Evolutionary conservation across 176 grass and related monocot genomes (phyloP), one percentile per base, ranked within the genome.

Genomic region (Zea mays): DNA sequence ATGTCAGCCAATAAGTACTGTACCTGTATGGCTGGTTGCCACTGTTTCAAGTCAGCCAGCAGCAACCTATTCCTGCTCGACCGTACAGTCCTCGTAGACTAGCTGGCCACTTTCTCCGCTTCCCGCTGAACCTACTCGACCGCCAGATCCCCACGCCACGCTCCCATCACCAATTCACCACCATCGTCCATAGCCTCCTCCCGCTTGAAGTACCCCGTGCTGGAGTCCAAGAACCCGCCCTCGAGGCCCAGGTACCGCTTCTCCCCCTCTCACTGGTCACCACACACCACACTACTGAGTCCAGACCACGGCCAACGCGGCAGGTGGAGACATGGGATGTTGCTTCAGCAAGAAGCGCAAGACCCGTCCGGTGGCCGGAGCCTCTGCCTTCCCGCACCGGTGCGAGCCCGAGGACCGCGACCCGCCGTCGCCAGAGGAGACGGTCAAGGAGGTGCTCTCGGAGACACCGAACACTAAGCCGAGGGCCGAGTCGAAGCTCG

Each of bases 401-500:
- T 62, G 77, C 66, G 68, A 45, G 58, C 46, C 43, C 66, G 89
- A 81, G 50, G 47, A 81, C 75, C 62, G 84, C 51, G 74, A 81
- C 60, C 85, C 79, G 44, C 86, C 85, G 55, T 79, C 86, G 2
- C 79, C 85, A 79, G 94, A 90, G 83, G 94, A 97, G 87, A 92
- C 83, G 39, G 94, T 97, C 19, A 97, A 97, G 82, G 94, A 97
- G 80, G 94, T 97, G 65, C 85, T 94, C 45, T 94, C 89, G 1
- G 94, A 90, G 83, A 97, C 91, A 0, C 81, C 81, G 51, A 90
- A 71, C 42, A 6, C 75, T 5, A 88, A 85, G 75, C 38, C 42
- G 15, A 42, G 55, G 33, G n/a, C 42, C 12, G 73, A 81, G 54
- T 12, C 72, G 3, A 80, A 72, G 55, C 55, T 49, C 34, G 78